Percentiles rank a stretch among this genome's conserved stretches.
Evolutionary conservation across 2,329 filamentous ascomycete genomes (phyloP).

Genomic region (Penicillium sp.): DNA sequence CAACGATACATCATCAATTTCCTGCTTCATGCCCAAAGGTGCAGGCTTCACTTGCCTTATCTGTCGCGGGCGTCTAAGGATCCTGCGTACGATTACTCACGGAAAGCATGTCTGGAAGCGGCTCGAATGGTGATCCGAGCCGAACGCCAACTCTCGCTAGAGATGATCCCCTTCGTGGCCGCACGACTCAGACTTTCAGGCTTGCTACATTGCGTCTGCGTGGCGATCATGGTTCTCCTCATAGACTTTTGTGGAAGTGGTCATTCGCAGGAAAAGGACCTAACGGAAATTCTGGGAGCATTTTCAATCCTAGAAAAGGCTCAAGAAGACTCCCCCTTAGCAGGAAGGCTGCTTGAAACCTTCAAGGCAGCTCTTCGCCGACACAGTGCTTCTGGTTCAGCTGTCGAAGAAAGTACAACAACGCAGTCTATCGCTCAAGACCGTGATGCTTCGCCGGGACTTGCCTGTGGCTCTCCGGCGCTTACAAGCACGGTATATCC

Average conservation of each 20-base stretch:
- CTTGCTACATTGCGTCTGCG: slow-evolving; percentile 29
- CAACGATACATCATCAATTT: slow-evolving; percentile 33
- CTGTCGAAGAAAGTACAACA: background rate
- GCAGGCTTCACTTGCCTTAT: slow-evolving; percentile 34
- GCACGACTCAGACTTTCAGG: slow-evolving; percentile 24
- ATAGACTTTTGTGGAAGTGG: slow-evolving; percentile 32
- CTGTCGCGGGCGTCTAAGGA: slow-evolving; percentile 25
- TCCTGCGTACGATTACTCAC: slow-evolving; percentile 26
- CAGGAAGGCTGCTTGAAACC: slow-evolving; percentile 26
- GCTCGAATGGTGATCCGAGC: slow-evolving; percentile 28
- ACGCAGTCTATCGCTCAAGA: background rate
- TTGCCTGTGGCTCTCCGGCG: too few species aligned
- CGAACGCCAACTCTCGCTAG: slow-evolving; percentile 16
- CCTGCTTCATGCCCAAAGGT: slow-evolving; percentile 30
- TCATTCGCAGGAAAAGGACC: slow-evolving; percentile 19
- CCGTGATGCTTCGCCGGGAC: background rate
- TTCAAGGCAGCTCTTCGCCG: slow-evolving; percentile 25
- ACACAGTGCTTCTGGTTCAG: slow-evolving; percentile 12
- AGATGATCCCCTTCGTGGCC: slow-evolving; percentile 16
- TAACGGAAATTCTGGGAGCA: slow-evolving; percentile 27
- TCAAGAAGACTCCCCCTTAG: slow-evolving; percentile 23
- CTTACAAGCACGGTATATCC: background rate
- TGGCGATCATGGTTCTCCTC: slow-evolving; percentile 33
- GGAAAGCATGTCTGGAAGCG: slow-evolving; percentile 29
- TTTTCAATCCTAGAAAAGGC: slow-evolving; percentile 29